phyloP scores from a whole-genome alignment of 768 basidiomycete species.

The Termitomyces sp. region DNA sequence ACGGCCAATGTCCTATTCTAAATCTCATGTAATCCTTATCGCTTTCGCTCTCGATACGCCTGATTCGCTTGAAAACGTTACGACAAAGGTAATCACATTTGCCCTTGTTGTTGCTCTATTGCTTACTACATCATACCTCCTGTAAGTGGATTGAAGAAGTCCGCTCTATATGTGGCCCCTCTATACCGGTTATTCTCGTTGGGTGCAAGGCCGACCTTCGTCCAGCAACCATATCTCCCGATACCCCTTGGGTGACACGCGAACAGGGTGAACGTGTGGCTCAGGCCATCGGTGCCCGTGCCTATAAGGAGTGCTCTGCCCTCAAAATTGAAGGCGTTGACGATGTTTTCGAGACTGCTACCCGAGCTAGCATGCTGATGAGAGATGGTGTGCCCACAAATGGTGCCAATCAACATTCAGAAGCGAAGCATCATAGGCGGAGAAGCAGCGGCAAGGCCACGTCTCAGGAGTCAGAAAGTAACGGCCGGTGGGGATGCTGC shows the following conservation, averaged over 20 bases:
- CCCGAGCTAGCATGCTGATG: slow-evolving; percentile 94
- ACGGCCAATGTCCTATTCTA: slow-evolving; percentile 95
- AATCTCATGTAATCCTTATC: slow-evolving; percentile 98
- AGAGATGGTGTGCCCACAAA: slow-evolving; percentile 71
- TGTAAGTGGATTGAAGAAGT: slow-evolving; percentile 97
- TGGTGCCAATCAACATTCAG: slow-evolving; percentile 32
- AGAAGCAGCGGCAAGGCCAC: slow-evolving; percentile 47
- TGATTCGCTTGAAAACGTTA: slow-evolving; percentile 95
- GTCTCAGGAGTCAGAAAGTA: slow-evolving; percentile 41
- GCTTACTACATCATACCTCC: slow-evolving; percentile 15
- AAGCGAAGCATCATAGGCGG: slow-evolving; percentile 47
- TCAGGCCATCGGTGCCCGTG: slow-evolving; percentile 80
- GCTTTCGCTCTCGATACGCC: slow-evolving; percentile 96
- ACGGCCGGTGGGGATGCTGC: slow-evolving; percentile 66
- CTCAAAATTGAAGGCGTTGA: slow-evolving; percentile 91
- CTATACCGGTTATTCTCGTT: slow-evolving; percentile 91
- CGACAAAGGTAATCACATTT: slow-evolving; percentile 65
- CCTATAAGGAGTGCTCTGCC: slow-evolving; percentile 93
- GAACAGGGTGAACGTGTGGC: slow-evolving; percentile 84
- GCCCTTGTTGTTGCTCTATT: slow-evolving; percentile 8
- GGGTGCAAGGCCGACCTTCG: slow-evolving; percentile 96
- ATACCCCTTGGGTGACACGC: slow-evolving; percentile 59
- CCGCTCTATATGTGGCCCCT: slow-evolving; percentile 89
- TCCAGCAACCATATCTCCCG: slow-evolving; percentile 44
- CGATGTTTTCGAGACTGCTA: slow-evolving; percentile 96